Evolutionary conservation across 345 rosid species (phyloP).

Genomic region (Diplotaxis tenuifolia): DNA sequence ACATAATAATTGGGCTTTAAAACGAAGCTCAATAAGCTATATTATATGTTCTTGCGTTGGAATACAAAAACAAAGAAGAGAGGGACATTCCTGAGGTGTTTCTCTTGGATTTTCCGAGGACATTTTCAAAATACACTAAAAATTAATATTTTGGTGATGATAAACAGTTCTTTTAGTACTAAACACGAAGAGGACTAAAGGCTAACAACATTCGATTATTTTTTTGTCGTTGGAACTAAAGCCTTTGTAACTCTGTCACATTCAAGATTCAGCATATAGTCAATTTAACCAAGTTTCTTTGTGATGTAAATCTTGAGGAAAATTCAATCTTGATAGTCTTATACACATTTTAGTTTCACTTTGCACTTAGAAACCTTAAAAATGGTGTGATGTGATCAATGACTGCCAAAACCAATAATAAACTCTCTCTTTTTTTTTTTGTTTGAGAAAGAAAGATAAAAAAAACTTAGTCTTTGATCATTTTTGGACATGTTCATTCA

Average conservation of each 20-base stretch:
- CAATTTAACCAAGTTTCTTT: too few relatives aligned
- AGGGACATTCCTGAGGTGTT: not conserved
- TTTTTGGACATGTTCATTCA: slow-evolving; percentile 10
- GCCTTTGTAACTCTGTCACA: too few relatives aligned
- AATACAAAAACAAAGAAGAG: not conserved
- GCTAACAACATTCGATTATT: not conserved
- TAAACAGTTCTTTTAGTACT: not conserved
- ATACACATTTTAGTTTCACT: not conserved
- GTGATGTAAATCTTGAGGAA: too few relatives aligned
- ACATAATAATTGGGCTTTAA: not conserved
- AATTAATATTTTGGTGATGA: not conserved
- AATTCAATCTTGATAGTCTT: not conserved
- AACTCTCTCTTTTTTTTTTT: not conserved
- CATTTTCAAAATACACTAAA: not conserved
- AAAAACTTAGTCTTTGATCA: not conserved
- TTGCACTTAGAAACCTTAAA: not conserved
- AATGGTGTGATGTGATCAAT: not conserved
- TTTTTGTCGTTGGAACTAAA: too few relatives aligned
- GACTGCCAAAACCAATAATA: not conserved
- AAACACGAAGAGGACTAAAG: not conserved
- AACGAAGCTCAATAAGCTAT: not conserved
- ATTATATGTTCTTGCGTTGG: not conserved
- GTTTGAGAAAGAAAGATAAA: slow-evolving; percentile 6
- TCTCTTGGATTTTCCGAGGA: not conserved
- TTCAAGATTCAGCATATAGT: too few relatives aligned